Evolutionary conservation across 1,139 yeast genomes (phyloP), one percentile per base, ranked within the genome.

Genomic region (Chernovozyma aurita): DNA sequence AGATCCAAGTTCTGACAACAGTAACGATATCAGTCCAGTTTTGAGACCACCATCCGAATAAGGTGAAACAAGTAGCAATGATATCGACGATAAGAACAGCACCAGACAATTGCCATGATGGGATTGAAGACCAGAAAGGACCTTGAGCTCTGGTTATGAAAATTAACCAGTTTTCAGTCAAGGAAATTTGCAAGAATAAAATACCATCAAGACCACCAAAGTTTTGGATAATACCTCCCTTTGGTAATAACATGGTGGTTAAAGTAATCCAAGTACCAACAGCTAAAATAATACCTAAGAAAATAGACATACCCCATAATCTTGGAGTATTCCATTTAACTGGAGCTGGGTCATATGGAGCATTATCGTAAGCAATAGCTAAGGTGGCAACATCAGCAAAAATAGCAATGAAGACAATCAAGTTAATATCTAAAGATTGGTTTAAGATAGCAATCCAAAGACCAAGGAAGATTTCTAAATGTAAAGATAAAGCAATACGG

Each of bases 291-390:
- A 76, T 52, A 66, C 95, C 95, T 67, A 86, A 74, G 55, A 85
- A 61, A 55, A 85, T 76, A 53, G 95, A 85, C 92, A 86, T 85
- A 78, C 94, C 95, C 95, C 95, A 86, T 68, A 86, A 76, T 81
- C 95, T 84, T 70, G 95, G 95, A 62, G 90, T 73, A 82, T 92
- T 90, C 98, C 98, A 92, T 74, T 92, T 92, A 61, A 92, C 97
- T 56, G 98, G 98, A 61, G 75, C 73, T 66, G 87, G 95, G 67
- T 92, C 94, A 77, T 76, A 92, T 61, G 97, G 98, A 71, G 98
- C 98, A 57, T 92, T 85, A 70, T 86, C 95, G 70, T 86, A 86
- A 68, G 95, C 95, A 78, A 86, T 85, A 50, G 95, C 90, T 62
- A 86, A 74, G 55, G 95, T 86, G 49, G 95, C 95, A 73, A 86